Base-by-base conservation (phyloP, 176 grass and related monocot species). In the Cocos nucifera region DNA sequence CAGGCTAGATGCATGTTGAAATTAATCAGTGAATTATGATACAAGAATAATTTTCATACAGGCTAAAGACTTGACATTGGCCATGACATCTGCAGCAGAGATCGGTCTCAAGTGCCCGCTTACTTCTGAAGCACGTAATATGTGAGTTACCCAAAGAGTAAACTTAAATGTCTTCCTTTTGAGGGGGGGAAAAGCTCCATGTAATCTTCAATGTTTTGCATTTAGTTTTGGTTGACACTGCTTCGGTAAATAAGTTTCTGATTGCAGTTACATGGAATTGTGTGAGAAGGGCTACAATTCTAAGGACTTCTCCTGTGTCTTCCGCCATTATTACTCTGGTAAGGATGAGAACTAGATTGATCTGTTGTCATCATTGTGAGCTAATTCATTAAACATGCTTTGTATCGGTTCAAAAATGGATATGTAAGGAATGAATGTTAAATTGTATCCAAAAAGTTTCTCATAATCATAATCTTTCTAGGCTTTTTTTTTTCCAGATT, bases 251-350 rank as follows among this genome's bases (percentile, higher is more conserved):
- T 55, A 19, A 19, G 48, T 22, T 48, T 70, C 21, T 56, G 5
- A 32, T 17, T 88, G 55, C 78, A 85, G 92, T 64, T 91, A 91
- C 26, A 69, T 50, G 29, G 85, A 78, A 49, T 61, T 97, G 53
- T 85, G 92, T 5, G 63, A 72, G 17, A 74, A 85, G 56, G 84
- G 92, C 23, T 82, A 65, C 44, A 62, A 78, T 53, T 77, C 53
- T 29, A 88, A 91, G n/a, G 92, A 91, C 56, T 97, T 97, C 73
- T 97, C 92, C 0, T 97, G 81, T 3, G 81, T 73, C 19, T 97
- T 91, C 59, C 78, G 70, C 58, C 81, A 88, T 61, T 54, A 69
- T 59, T 97, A 91, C 7, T 50, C 50, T 8, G 92, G 92, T 64
- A 83, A 91, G 29, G 78, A 91, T 78, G 87, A 97, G 58, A 71